Evolutionary conservation across 768 basidiomycete species (phyloP), one percentile per base, ranked within the genome.

Genomic region (Termitomyces sp.): DNA sequence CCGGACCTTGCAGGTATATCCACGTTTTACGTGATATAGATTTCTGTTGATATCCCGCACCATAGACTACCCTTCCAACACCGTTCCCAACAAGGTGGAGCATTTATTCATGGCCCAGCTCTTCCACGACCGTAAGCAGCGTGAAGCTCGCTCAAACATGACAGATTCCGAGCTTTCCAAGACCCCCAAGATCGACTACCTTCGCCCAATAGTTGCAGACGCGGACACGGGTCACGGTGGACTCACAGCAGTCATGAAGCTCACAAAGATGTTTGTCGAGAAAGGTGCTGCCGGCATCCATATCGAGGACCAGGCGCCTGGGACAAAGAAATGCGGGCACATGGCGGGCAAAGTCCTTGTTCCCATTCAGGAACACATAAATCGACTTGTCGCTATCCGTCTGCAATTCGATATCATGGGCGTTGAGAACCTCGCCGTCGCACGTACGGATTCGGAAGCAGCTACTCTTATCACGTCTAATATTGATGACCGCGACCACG

Each of bases 341-440:
- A 94, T 94, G 92, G 94, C 89, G 12, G 92, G 90, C 56, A 94
- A 98, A 71, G 96, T 98, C 46, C 86, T 99, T 66, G 97, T 99
- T 12, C 95, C 97, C 42, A 94, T 98, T 68, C 84, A 85, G 45
- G 97, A 98, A 78, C 97, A 99, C 75, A 95, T 98, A 75, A 97
- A 97, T 73, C 92, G 97, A 53, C 87, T 99, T 57, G 87, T 98
- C 51, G 95, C 97, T 45, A 96, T 98, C 68, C 92, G 97, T 28
- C 80, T 98, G 45, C 97, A 98, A 75, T 98, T 88, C 69, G 97
- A 98, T 70, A 91, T 99, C 69, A 95, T 98, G 94, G 95, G 96
- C 55, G 94, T 97, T 48, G 89, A 92, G 66, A 98, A 97, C 73
- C 82, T 98, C 64, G 83, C 90, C 66, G 82, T 99, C 69, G 90